These are phyloP conservation scores for Mycena rosella DNA, from an alignment of 768 basidiomycete species.

Conservation along the genomic window DNA sequence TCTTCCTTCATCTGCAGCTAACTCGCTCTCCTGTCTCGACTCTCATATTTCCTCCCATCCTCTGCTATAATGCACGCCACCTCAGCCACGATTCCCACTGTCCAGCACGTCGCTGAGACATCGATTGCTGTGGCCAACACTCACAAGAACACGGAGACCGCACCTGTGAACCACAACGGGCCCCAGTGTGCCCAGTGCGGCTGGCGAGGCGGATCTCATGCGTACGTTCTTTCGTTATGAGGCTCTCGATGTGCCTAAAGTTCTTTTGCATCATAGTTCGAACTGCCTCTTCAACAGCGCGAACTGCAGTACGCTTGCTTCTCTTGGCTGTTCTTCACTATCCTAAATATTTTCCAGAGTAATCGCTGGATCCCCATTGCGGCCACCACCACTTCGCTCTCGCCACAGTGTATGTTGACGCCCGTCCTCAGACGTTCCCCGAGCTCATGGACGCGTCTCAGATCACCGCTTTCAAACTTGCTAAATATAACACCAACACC, in stretches of 20 bases:
- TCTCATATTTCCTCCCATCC: not conserved
- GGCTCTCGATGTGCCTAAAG: not conserved
- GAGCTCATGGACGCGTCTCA: not conserved
- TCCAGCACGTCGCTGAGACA: conserved; percentile 31
- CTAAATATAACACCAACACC: no score
- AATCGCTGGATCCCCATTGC: not conserved
- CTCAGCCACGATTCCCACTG: not conserved
- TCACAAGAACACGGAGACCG: conserved; percentile 42
- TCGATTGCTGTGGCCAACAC: conserved; percentile 43
- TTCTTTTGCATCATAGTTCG: not conserved
- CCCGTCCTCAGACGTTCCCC: not conserved
- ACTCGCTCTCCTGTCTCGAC: not conserved
- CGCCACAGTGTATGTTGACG: not conserved
- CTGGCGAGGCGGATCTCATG: conserved; percentile 63
- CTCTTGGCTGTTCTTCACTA: not conserved
- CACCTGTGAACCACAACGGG: conserved; percentile 62
- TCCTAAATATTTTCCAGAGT: not conserved
- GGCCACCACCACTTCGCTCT: not conserved
- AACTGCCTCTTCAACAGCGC: conserved; percentile 28
- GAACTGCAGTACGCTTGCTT: not conserved
- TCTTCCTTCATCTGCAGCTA: no score
- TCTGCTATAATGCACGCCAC: not conserved
- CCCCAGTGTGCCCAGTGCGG: conserved; percentile 87
- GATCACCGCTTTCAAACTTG: conserved; percentile 11
- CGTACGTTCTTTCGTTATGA: conserved; percentile 1